Conservation (phyloP, 2,329 filamentous ascomycete genomes). For the Pseudopithomyces maydicus region DNA sequence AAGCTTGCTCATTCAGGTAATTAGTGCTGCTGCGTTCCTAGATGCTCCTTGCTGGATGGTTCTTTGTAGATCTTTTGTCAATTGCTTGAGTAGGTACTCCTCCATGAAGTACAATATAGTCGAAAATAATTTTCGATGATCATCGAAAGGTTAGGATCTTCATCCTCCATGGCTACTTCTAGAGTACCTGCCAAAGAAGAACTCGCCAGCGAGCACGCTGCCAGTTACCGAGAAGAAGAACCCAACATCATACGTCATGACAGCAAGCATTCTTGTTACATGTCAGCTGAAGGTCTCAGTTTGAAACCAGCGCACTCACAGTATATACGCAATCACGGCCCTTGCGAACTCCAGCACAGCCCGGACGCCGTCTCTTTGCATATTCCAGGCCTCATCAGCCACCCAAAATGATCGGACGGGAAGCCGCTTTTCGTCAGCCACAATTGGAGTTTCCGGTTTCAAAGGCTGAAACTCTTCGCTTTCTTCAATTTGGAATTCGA, state of each 20-base stretch:
- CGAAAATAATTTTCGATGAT: no score
- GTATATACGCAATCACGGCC: slow-evolving; percentile 33
- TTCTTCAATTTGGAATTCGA: not conserved
- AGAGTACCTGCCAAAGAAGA: slow-evolving; percentile 34
- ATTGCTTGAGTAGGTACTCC: no score
- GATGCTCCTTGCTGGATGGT: no score
- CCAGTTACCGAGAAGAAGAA: slow-evolving; percentile 37
- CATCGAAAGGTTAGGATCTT: not conserved
- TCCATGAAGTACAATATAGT: no score
- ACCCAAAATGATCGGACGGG: slow-evolving; percentile 21
- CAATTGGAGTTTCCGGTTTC: not conserved
- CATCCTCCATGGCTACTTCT: slow-evolving; percentile 14
- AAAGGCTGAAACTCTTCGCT: slow-evolving; percentile 6
- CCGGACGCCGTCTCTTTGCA: slow-evolving; percentile 23
- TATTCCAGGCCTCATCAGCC: slow-evolving; percentile 23
- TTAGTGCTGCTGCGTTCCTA: no score
- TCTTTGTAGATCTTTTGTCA: no score
- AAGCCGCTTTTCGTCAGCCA: not conserved
- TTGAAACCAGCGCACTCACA: slow-evolving; percentile 21
- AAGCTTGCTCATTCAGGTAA: no score
- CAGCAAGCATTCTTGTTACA: slow-evolving; percentile 31
- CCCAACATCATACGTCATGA: slow-evolving; percentile 40
- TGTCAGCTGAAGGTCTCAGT: slow-evolving; percentile 1
- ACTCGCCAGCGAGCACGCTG: slow-evolving; percentile 34
- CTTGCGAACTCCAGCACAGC: slow-evolving; percentile 29